A percentile compares a stretch with the other conserved stretches of the same genome.
Conservation (phyloP, 768 basidiomycete species). For the Suillus tomentosus region DNA sequence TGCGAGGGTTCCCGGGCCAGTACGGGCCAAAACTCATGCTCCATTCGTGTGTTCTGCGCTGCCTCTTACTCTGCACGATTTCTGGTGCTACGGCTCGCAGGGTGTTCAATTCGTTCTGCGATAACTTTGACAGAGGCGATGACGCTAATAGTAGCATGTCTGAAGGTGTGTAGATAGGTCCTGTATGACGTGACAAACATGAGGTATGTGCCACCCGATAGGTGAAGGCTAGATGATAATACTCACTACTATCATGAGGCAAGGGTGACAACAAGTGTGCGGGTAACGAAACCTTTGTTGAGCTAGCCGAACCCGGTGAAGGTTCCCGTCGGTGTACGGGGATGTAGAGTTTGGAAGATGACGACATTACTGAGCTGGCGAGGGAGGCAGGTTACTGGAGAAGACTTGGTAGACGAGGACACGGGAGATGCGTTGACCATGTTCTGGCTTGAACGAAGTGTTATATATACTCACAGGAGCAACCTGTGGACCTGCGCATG, state of each 20-base stretch:
- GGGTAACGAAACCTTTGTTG: constrained; percentile 20
- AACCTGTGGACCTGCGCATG: not conserved
- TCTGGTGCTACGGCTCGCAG: constrained; percentile 28
- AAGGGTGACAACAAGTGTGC: constrained; percentile 7
- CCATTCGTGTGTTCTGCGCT: constrained; percentile 30
- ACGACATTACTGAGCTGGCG: constrained; percentile 29
- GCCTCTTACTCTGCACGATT: constrained; percentile 27
- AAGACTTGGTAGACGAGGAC: constrained; percentile 10
- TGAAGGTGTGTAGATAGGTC: constrained; percentile 27
- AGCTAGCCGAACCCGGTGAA: constrained; percentile 17
- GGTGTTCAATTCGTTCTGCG: constrained; percentile 6
- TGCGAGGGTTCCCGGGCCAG: constrained; percentile 6
- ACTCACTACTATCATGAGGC: constrained; percentile 12
- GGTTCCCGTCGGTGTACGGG: constrained; percentile 41
- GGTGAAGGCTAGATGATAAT: not conserved
- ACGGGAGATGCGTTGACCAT: not conserved
- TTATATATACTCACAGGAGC: constrained; percentile 7
- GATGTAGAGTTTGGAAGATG: constrained; percentile 35
- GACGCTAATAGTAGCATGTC: constrained; percentile 27
- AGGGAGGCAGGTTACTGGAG: constrained; percentile 11
- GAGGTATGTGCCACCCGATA: not conserved
- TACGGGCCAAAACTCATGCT: constrained; percentile 15
- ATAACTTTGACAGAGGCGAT: constrained; percentile 24
- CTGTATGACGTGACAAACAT: constrained; percentile 3
- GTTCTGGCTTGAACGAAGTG: not conserved